Percentiles rank a stretch among this genome's conserved stretches.
Conservation (phyloP, 768 basidiomycete genomes). For the Mycena leptocephala region DNA sequence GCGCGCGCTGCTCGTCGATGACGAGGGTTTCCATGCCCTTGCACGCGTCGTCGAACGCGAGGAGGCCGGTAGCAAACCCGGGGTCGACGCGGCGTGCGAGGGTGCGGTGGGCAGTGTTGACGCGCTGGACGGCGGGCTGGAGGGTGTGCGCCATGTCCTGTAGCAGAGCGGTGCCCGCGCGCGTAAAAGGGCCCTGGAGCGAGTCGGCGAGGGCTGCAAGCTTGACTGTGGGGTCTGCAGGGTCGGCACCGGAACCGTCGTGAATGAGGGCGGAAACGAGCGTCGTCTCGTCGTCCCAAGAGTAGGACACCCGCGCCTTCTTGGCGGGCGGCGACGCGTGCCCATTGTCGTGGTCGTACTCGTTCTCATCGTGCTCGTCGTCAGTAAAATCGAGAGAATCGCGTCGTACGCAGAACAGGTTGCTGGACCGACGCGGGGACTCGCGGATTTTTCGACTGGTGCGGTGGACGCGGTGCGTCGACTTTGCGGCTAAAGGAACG, state of each 20-base stretch:
- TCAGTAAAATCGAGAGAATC: constrained; percentile 38
- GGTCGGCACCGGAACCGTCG: constrained; percentile 51
- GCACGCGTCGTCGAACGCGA: constrained; percentile 70
- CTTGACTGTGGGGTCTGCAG: constrained; percentile 46
- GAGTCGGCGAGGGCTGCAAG: constrained; percentile 56
- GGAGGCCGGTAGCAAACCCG: constrained; percentile 59
- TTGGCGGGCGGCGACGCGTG: constrained; percentile 5
- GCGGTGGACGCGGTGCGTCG: constrained; percentile 23
- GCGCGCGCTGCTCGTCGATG: constrained; percentile 60
- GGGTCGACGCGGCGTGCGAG: constrained; percentile 58
- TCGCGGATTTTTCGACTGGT: constrained; percentile 7
- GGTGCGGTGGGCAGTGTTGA: constrained; percentile 57
- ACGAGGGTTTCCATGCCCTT: constrained; percentile 65
- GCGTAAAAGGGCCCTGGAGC: constrained; percentile 60
- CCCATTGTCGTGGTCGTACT: constrained; percentile 39
- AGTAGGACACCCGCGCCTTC: constrained; percentile 48
- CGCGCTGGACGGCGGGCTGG: constrained; percentile 65
- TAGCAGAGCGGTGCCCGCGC: constrained; percentile 55
- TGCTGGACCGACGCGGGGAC: constrained; percentile 26
- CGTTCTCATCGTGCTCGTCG: constrained; percentile 47
- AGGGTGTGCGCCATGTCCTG: constrained; percentile 60
- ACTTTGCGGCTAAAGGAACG: constrained; percentile 6
- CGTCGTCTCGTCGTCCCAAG: constrained; percentile 70
- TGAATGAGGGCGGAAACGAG: constrained; percentile 67
- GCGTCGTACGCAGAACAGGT: constrained; percentile 26